Conservation (phyloP, 1,139 yeast genomes). For the Suhomyces chickasaworum region DNA sequence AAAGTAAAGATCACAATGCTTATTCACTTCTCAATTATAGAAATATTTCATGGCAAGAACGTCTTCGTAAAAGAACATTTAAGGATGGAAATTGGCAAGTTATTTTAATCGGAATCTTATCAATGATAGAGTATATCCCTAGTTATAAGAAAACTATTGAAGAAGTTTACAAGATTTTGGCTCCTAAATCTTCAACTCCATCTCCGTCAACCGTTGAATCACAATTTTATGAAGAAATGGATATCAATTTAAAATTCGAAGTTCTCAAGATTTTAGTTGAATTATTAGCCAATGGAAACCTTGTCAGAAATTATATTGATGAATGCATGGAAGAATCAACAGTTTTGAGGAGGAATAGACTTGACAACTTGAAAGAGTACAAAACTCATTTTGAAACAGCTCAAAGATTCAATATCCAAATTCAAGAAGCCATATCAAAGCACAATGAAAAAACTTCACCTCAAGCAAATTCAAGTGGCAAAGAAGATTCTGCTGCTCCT, state of each 20-base stretch:
- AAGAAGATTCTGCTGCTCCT: constrained; percentile 10
- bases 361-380: constrained; percentile 67
- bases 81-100: constrained; percentile 87
- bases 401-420: constrained; percentile 44
- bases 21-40: constrained; percentile 61
- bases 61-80: constrained; percentile 72
- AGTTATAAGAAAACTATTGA: constrained; percentile 51
- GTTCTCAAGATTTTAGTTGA: constrained; percentile 59
- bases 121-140: constrained; percentile 60
- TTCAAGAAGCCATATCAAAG: constrained; percentile 29
- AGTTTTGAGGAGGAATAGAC: constrained; percentile 62
- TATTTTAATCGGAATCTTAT: constrained; percentile 70
- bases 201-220: constrained; percentile 51
- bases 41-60: constrained; percentile 72
- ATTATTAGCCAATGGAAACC: constrained; percentile 57
- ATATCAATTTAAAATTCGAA: constrained; percentile 52
- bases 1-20: constrained; percentile 45
- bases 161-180: constrained; percentile 51
- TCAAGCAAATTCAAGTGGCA: neutral
- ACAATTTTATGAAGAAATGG: constrained; percentile 53
- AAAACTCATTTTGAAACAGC: constrained; percentile 54
- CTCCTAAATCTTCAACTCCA: constrained; percentile 55
- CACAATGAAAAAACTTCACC: constrained; percentile 9
- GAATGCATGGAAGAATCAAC: constrained; percentile 67
- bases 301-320: constrained; percentile 68